Evolutionary conservation across 2,329 filamentous ascomycete species (phyloP).

Genomic region (Aureobasidium zeae): DNA sequence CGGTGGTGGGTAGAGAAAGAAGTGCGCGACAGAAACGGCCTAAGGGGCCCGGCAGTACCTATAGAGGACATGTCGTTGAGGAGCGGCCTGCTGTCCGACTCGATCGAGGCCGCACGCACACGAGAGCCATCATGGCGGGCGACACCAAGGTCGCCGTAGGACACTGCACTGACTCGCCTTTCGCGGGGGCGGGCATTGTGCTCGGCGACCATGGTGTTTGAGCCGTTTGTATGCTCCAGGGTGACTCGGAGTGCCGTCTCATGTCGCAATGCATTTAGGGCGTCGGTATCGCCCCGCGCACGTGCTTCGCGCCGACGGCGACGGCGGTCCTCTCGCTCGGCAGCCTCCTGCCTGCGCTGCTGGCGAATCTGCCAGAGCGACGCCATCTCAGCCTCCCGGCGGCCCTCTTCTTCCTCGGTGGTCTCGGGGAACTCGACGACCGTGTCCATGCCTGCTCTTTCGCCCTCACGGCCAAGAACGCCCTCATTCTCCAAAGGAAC

Average conservation of each 20-base stretch:
- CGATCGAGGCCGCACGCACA: slow-evolving; percentile 61
- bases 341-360: slow-evolving; percentile 63
- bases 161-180: slow-evolving; percentile 62
- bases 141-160: slow-evolving; percentile 66
- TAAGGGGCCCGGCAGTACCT: slow-evolving; percentile 24
- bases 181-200: slow-evolving; percentile 54
- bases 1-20: slow-evolving; percentile 31
- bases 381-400: slow-evolving; percentile 87
- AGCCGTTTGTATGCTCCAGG: slow-evolving; percentile 32
- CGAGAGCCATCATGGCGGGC: slow-evolving; percentile 69
- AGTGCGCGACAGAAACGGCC: slow-evolving; percentile 25
- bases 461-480: slow-evolving; percentile 79
- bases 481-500: slow-evolving; percentile 66
- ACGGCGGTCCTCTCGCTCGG: slow-evolving; percentile 69
- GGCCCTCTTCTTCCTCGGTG: slow-evolving; percentile 63
- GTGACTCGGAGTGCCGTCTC: slow-evolving; percentile 47
- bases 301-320: slow-evolving; percentile 62
- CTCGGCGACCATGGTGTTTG: slow-evolving; percentile 44
- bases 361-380: slow-evolving; percentile 80
- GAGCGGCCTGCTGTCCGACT: slow-evolving; percentile 62
- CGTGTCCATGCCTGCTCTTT: slow-evolving; percentile 81
- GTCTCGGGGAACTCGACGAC: slow-evolving; percentile 80
- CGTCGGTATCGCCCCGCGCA: slow-evolving; percentile 56
- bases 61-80: slow-evolving; percentile 64
- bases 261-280: slow-evolving; percentile 54